Percentiles rank a stretch among this genome's conserved stretches.
phyloP scores from a whole-genome alignment of 306 rosid species.

The Ochetophila trinervis region DNA sequence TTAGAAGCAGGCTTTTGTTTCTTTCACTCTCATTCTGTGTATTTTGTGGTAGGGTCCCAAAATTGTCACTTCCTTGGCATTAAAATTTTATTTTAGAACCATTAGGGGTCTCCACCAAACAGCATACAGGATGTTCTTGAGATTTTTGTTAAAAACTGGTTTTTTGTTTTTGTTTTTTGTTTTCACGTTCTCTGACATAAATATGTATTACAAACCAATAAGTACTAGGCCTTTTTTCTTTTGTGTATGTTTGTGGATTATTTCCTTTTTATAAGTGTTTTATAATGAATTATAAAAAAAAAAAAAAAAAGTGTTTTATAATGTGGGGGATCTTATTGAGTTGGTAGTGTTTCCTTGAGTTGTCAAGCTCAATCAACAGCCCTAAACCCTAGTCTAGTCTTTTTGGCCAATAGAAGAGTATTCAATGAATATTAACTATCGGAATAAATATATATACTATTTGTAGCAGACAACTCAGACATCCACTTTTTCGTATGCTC shows the following conservation, averaged over 20 bases:
- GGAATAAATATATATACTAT: neutral
- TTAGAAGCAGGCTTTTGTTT: constrained; percentile 22
- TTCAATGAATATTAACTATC: neutral
- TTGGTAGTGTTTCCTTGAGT: neutral
- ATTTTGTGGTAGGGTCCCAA: constrained; percentile 10
- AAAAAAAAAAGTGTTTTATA: no score
- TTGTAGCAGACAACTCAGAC: constrained; percentile 5
- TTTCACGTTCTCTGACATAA: no score
- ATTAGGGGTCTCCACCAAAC: constrained; percentile 12
- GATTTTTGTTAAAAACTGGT: constrained; percentile 6
- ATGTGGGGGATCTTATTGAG: neutral
- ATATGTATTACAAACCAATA: constrained; percentile 10
- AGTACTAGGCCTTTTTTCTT: no score
- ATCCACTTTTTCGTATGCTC: neutral
- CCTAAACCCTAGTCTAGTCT: neutral
- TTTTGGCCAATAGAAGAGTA: constrained; percentile 9
- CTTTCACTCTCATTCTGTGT: constrained; percentile 10
- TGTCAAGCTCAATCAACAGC: constrained; percentile 15
- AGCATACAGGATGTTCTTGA: constrained; percentile 22
- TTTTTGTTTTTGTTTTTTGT: constrained; percentile 5
- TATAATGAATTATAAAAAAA: no score
- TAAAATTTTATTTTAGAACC: neutral
- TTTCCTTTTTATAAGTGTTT: no score
- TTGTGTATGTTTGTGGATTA: no score
- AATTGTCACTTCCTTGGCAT: constrained; percentile 12